Base-by-base conservation (phyloP, 2,329 filamentous ascomycete genomes). In the Lizonia empirigonia region DNA sequence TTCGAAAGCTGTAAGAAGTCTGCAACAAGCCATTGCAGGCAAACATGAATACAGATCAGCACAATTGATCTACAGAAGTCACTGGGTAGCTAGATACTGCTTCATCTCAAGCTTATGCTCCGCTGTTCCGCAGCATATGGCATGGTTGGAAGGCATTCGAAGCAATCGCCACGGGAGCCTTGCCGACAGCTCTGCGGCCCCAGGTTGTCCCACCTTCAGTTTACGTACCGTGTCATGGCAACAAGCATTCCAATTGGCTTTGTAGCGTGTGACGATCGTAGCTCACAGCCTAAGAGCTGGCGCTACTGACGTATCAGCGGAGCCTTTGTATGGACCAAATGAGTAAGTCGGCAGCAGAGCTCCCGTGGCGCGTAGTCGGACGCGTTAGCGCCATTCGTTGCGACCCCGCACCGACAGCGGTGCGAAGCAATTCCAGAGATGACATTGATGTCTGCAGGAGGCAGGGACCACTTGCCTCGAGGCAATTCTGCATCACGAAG, bases 331-430 rank as follows among this genome's bases (percentile, higher is more conserved):
- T 50, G 49, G 45, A 53, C 47, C 51, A 56, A 58, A 53, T 39
- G 42, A 50, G 46, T 50, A 54, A 54, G 50, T 37, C 44, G 34
- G 40, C 23, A 36, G 45, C 30, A 46, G 33, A 42, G 49, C 42
- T 52, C 51, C 51, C 53, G 58, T 57, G 56, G 59, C 60, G 61
- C 58, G 49, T 61, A 58, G 32, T 55, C 29, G 36, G 45, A 48
- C 58, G 58, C 40, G 55, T 55, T 52, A 45, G 63, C 55, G 60
- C 60, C 47, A 73, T 71, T 71, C 65, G 70, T 63, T 61, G 54
- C 47, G 53, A 71, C 68, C 70, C 70, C 70, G 69, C 69, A 70
- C 65, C 59, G 53, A 58, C 53, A 46, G 55, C 62, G 53, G 55
- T 62, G 59, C 58, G 60, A 62, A 63, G 58, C 55, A 60, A 62